Percentiles rank a stretch among this genome's conserved stretches.
Conservation (phyloP, 1,139 yeast species). For the Candida tetrigidarum region DNA sequence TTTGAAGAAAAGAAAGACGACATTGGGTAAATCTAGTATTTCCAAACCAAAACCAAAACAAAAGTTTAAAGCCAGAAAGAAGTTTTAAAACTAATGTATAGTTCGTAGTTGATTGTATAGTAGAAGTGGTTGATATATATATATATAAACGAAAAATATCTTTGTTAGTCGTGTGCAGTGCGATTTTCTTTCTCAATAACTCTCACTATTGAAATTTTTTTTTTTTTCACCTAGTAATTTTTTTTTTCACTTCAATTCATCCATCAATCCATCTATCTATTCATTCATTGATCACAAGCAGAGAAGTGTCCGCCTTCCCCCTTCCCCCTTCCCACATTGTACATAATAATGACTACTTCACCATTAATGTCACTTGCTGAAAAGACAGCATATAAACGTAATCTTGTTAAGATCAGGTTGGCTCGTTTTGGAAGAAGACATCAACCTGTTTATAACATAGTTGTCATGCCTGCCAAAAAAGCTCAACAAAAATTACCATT, state of each 20-base stretch:
- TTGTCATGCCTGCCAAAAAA: constrained; percentile 73
- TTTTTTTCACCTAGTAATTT: no score
- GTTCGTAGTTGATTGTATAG: no score
- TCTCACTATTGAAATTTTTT: no score
- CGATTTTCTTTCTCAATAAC: no score
- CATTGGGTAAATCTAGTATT: constrained; percentile 28
- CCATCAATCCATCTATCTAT: background rate
- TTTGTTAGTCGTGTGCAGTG: no score
- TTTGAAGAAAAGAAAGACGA: constrained; percentile 18
- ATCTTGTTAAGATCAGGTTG: constrained; percentile 61
- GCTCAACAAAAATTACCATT: constrained; percentile 88
- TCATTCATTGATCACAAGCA: background rate
- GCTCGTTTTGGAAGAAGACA: constrained; percentile 93
- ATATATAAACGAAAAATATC: background rate
- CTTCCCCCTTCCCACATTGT: background rate
- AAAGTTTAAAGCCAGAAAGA: constrained; percentile 62
- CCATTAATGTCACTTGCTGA: constrained; percentile 12
- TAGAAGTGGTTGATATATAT: background rate
- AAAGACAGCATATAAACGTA: constrained; percentile 12
- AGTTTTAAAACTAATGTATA: constrained; percentile 41
- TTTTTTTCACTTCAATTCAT: constrained; percentile 1
- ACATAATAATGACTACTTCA: constrained; percentile 10
- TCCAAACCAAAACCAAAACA: constrained; percentile 51
- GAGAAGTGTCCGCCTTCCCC: background rate
- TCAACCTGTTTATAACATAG: constrained; percentile 89